phyloP scores from a whole-genome alignment of 2,329 filamentous ascomycete species.

The Cordyceps tenuipes region DNA sequence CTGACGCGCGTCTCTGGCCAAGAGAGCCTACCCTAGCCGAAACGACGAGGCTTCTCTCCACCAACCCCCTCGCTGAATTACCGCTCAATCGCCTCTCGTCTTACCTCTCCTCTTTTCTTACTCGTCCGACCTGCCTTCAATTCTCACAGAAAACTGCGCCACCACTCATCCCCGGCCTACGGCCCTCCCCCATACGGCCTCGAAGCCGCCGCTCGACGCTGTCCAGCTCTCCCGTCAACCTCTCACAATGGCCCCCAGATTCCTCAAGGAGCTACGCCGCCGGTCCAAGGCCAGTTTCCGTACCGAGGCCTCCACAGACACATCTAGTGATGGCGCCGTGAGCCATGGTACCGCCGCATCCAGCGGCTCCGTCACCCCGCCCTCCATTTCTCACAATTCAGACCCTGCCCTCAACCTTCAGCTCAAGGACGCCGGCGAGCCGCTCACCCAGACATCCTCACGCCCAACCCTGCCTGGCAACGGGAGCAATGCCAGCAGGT shows the following conservation, averaged over 20 bases:
- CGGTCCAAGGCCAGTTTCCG: constrained; percentile 69
- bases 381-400: constrained; percentile 60
- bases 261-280: constrained; percentile 65
- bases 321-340: constrained; percentile 49
- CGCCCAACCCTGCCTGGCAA: constrained; percentile 29
- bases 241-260: constrained; percentile 48
- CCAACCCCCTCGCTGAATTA: background rate
- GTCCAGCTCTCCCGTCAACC: background rate
- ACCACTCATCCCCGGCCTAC: background rate
- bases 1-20: constrained; percentile 6
- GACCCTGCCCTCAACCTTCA: constrained; percentile 57
- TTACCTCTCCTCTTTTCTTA: background rate
- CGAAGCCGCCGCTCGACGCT: background rate
- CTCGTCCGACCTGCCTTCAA: background rate
- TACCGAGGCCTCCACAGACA: constrained; percentile 53
- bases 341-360: constrained; percentile 54
- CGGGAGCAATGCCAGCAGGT: constrained; percentile 41
- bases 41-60: background rate
- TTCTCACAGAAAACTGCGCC: background rate
- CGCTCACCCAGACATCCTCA: constrained; percentile 19
- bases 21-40: constrained; percentile 1
- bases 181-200: background rate
- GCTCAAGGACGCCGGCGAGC: constrained; percentile 35
- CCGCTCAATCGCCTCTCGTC: background rate
- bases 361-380: constrained; percentile 65